These are phyloP conservation scores for Astrothelium macrocarpum DNA, from an alignment of 495 filamentous ascomycete genomes.

Conservation along the genomic window DNA sequence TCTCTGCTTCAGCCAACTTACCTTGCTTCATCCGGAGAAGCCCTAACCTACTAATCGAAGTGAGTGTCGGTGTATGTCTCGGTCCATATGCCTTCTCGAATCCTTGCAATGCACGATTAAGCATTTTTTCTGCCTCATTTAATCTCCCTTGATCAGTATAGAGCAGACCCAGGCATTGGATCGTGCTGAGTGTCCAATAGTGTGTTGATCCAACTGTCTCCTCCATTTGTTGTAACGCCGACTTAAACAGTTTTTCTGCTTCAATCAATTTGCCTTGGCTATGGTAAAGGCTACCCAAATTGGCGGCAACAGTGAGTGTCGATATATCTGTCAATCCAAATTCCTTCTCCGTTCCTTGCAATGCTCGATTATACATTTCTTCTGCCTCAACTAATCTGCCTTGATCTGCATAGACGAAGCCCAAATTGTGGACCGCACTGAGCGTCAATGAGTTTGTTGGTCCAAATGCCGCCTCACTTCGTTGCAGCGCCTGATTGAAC, in stretches of 20 bases:
- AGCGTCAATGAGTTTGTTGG: too few species aligned
- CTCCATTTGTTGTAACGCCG: background rate
- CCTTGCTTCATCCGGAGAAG: background rate
- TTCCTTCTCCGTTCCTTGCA: background rate
- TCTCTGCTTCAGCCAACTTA: background rate
- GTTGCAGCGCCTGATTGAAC: too few species aligned
- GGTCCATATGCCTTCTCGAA: background rate
- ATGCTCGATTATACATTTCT: background rate
- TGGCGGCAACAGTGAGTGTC: background rate
- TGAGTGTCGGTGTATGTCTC: background rate
- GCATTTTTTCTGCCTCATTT: background rate
- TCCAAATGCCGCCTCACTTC: too few species aligned
- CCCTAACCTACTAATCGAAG: background rate
- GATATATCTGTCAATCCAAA: background rate
- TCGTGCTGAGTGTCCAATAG: background rate
- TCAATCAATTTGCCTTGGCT: conserved; percentile 12
- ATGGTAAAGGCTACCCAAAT: conserved; percentile 9
- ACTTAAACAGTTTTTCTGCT: background rate
- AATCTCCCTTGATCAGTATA: background rate
- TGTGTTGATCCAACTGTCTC: background rate
- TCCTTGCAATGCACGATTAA: background rate
- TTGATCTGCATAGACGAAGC: background rate
- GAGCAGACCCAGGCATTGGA: background rate
- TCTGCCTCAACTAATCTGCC: background rate
- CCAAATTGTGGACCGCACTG: too few species aligned